phyloP scores from a whole-genome alignment of 345 rosid genomes.

The Erodium maritimum region DNA sequence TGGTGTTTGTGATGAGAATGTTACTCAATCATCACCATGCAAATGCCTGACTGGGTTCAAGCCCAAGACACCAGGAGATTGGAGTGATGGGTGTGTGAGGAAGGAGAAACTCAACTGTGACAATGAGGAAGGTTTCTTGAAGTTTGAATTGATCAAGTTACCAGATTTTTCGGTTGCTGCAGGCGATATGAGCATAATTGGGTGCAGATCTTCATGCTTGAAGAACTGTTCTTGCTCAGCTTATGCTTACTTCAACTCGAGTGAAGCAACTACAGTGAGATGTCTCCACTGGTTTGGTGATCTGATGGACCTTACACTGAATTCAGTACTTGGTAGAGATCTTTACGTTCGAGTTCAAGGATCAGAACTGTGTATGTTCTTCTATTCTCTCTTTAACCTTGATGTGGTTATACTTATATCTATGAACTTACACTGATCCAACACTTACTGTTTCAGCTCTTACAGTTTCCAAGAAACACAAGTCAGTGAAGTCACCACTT shows the following conservation, averaged over 20 bases:
- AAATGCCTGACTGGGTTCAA: conserved; percentile 7
- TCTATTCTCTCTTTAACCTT: too few species aligned
- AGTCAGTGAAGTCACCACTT: background rate
- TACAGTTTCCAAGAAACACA: background rate
- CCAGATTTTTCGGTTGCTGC: conserved; percentile 1
- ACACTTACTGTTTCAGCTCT: background rate
- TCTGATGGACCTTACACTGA: conserved; percentile 2
- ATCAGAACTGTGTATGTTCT: background rate
- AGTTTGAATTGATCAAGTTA: background rate
- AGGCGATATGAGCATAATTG: background rate
- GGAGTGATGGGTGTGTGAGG: conserved; percentile 9
- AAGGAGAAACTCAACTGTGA: background rate
- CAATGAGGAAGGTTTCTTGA: conserved; percentile 1
- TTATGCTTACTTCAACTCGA: background rate
- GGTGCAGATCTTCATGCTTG: conserved; percentile 5
- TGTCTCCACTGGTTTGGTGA: conserved; percentile 9
- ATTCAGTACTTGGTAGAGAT: background rate
- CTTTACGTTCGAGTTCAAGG: conserved; percentile 1
- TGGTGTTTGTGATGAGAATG: background rate
- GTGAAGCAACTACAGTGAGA: background rate
- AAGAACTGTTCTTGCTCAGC: conserved; percentile 12
- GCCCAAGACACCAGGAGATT: conserved; percentile 2
- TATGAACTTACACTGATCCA: too few species aligned
- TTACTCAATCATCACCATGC: background rate
- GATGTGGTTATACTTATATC: too few species aligned